phyloP scores from a whole-genome alignment of 352 stramenopile species.

The Phytophthora pinifolia region DNA sequence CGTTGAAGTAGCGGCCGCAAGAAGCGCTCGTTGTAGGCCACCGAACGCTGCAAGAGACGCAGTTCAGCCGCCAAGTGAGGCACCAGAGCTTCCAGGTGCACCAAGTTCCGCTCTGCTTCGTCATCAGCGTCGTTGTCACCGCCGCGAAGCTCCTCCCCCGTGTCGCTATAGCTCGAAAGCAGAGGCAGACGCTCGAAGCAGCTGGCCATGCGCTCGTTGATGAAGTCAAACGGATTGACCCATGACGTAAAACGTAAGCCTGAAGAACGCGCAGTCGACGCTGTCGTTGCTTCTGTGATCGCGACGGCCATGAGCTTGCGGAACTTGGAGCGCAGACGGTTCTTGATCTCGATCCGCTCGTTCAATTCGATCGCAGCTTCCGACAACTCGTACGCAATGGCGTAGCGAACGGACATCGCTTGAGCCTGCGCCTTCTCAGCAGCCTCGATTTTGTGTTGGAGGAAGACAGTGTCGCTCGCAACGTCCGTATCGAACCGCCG shows the following conservation, averaged over 20 bases:
- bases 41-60: slow-evolving; percentile 45
- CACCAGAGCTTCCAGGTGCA: slow-evolving; percentile 68
- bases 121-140: slow-evolving; percentile 37
- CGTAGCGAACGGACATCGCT: slow-evolving; percentile 51
- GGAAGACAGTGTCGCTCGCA: slow-evolving; percentile 65
- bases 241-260: slow-evolving; percentile 28
- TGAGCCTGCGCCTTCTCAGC: slow-evolving; percentile 58
- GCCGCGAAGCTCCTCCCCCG: slow-evolving; percentile 18
- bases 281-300: slow-evolving; percentile 48
- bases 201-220: slow-evolving; percentile 58
- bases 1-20: slow-evolving; percentile 37
- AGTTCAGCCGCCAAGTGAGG: slow-evolving; percentile 52
- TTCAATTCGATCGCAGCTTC: slow-evolving; percentile 66
- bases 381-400: slow-evolving; percentile 59
- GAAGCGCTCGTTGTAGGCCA: slow-evolving; percentile 45
- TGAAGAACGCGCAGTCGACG: slow-evolving; percentile 28
- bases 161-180: slow-evolving; percentile 27
- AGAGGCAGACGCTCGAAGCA: slow-evolving; percentile 60
- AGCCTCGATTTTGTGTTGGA: slow-evolving; percentile 79
- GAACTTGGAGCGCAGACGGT: slow-evolving; percentile 46
- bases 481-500: slow-evolving; percentile 61
- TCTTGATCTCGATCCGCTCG: slow-evolving; percentile 50
- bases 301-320: slow-evolving; percentile 42
- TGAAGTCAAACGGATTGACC: slow-evolving; percentile 53
- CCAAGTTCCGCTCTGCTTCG: slow-evolving; percentile 48